phyloP scores from a whole-genome alignment of 257 asterid species.

The Solanum habrochaites region DNA sequence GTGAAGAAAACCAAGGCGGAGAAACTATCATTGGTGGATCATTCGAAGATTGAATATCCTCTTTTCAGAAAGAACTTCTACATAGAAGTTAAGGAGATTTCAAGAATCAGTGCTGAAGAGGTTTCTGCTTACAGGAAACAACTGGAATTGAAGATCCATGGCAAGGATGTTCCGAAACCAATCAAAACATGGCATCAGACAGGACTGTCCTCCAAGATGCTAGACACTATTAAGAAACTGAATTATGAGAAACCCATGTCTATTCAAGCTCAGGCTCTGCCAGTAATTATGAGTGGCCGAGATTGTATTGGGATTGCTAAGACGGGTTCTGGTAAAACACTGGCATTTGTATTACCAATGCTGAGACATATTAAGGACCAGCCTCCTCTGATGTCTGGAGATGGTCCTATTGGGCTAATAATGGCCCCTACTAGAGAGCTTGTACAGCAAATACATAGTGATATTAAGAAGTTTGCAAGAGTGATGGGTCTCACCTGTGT shows the following conservation, averaged over 20 bases:
- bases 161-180: conserved; percentile 89
- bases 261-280: conserved; percentile 84
- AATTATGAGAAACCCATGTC: conserved; percentile 74
- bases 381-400: conserved; percentile 69
- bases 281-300: conserved; percentile 89
- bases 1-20: conserved; percentile 88
- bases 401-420: conserved; percentile 86
- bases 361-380: conserved; percentile 91
- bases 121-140: conserved; percentile 59
- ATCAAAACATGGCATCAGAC: conserved; percentile 83
- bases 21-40: conserved; percentile 77
- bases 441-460: conserved; percentile 82
- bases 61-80: conserved; percentile 72
- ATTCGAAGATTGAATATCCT: conserved; percentile 66
- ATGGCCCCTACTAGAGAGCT: conserved; percentile 96
- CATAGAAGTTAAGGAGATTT: conserved; percentile 68
- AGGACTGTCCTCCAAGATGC: conserved; percentile 67
- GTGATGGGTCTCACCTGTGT: conserved; percentile 67
- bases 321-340: conserved; percentile 91
- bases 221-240: conserved; percentile 65
- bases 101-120: conserved; percentile 70
- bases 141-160: conserved; percentile 75
- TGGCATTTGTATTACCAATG: conserved; percentile 91
- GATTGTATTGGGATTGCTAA: conserved; percentile 91
- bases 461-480: conserved; percentile 66